Evolutionary conservation across 2,329 filamentous ascomycete species (phyloP).

Genomic region (Paraphoma sp.): DNA sequence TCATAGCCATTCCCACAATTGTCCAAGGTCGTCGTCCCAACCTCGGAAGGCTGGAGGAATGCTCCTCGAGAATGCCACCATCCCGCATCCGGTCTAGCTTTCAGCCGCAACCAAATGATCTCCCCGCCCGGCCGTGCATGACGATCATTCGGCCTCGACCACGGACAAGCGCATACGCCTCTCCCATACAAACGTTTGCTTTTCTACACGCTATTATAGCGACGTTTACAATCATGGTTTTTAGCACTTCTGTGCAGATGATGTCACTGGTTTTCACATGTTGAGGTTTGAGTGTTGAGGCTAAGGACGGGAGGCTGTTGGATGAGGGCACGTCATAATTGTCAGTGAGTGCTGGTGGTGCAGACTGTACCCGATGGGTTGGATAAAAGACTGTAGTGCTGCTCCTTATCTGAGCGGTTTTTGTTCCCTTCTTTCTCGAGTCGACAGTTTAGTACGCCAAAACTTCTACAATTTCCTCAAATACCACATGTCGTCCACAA

Average conservation of each 20-base stretch:
- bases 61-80: not conserved
- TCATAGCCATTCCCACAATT: no score
- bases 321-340: not conserved
- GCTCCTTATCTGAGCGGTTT: not conserved
- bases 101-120: not conserved
- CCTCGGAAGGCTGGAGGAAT: not conserved
- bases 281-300: not conserved
- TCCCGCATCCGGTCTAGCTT: not conserved
- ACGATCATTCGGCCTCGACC: not conserved
- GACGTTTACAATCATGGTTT: not conserved
- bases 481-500: not conserved
- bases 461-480: no score
- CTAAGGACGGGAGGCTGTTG: not conserved
- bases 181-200: not conserved
- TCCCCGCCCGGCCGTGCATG: not conserved
- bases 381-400: not conserved
- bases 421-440: not conserved
- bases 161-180: not conserved
- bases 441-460: not conserved
- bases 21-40: no score
- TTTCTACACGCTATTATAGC: not conserved
- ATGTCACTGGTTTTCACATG: not conserved
- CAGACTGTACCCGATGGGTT: not conserved
- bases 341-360: no score
- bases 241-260: not conserved